Conservation (phyloP, 495 filamentous ascomycete genomes). For the Hypoxylon subgilvum region DNA sequence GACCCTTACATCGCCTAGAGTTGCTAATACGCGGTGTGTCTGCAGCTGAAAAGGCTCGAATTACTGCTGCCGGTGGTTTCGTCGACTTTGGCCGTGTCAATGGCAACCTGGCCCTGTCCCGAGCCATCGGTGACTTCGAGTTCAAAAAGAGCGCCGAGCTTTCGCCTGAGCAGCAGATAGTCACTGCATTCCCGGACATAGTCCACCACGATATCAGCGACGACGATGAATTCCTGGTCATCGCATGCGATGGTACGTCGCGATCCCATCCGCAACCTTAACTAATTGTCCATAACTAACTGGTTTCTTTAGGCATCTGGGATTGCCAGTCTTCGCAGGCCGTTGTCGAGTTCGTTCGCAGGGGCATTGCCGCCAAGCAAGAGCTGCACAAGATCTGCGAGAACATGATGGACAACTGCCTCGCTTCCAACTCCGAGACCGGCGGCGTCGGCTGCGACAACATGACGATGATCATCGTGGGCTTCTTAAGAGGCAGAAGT, state of each 20-base stretch:
- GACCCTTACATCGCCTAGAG: neutral
- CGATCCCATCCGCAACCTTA: neutral
- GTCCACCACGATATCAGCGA: slow-evolving; percentile 85
- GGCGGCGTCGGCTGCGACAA: slow-evolving; percentile 98
- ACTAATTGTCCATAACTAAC: slow-evolving; percentile 41
- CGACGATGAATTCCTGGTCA: slow-evolving; percentile 95
- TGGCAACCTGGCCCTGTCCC: slow-evolving; percentile 95
- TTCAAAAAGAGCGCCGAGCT: slow-evolving; percentile 99
- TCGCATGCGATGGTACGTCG: slow-evolving; percentile 88
- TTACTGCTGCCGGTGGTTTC: slow-evolving; percentile 93
- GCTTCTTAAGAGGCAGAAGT: slow-evolving; percentile 83
- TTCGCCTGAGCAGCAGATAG: slow-evolving; percentile 94
- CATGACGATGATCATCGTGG: slow-evolving; percentile 97
- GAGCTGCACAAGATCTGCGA: slow-evolving; percentile 91
- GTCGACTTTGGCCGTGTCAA: slow-evolving; percentile 99
- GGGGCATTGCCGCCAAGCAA: slow-evolving; percentile 95
- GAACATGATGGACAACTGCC: slow-evolving; percentile 99
- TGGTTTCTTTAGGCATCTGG: slow-evolving; percentile 81
- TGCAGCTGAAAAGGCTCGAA: slow-evolving; percentile 92
- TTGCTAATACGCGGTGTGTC: slow-evolving; percentile 20
- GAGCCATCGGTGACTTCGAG: slow-evolving; percentile 98
- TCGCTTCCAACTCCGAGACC: slow-evolving; percentile 95
- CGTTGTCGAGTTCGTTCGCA: slow-evolving; percentile 93
- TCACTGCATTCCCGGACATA: slow-evolving; percentile 95
- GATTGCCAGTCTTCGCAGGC: slow-evolving; percentile 98